A percentile compares a stretch with the other conserved stretches of the same genome.
These are phyloP conservation scores for Penicillium canescens DNA, from an alignment of 495 filamentous ascomycete genomes.

Conservation along the genomic window DNA sequence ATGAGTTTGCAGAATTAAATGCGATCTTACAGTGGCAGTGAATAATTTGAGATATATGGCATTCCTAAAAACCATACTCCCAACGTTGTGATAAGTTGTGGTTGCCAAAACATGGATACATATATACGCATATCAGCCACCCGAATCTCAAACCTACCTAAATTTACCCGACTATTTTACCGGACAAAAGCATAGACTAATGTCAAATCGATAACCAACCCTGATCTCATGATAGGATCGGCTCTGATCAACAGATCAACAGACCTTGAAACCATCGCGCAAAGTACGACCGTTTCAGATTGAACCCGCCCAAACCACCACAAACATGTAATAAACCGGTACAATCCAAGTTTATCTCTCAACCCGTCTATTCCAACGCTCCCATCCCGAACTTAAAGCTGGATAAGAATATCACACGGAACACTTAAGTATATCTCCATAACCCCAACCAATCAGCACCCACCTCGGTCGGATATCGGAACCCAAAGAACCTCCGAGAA, in stretches of 20 bases:
- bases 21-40: too few species aligned
- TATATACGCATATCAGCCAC: neutral
- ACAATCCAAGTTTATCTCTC: neutral
- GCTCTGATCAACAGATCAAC: conserved; percentile 18
- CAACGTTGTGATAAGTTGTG: neutral
- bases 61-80: too few species aligned
- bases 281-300: conserved; percentile 23
- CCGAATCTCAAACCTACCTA: neutral
- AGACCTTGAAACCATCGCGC: conserved; percentile 22
- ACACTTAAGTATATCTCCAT: neutral
- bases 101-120: neutral
- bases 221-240: conserved; percentile 7
- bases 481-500: conserved; percentile 3
- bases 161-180: conserved; percentile 1
- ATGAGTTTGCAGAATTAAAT: too few species aligned
- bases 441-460: conserved; percentile 6
- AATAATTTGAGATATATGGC: too few species aligned
- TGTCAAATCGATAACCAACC: conserved; percentile 5
- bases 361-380: neutral
- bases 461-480: conserved; percentile 11
- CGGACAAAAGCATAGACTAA: neutral
- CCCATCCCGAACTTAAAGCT: neutral
- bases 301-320: neutral
- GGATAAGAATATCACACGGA: conserved; percentile 2
- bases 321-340: neutral